Base-by-base conservation (phyloP, 805 yeast species). In the Zygosaccharomyces siamensis region DNA sequence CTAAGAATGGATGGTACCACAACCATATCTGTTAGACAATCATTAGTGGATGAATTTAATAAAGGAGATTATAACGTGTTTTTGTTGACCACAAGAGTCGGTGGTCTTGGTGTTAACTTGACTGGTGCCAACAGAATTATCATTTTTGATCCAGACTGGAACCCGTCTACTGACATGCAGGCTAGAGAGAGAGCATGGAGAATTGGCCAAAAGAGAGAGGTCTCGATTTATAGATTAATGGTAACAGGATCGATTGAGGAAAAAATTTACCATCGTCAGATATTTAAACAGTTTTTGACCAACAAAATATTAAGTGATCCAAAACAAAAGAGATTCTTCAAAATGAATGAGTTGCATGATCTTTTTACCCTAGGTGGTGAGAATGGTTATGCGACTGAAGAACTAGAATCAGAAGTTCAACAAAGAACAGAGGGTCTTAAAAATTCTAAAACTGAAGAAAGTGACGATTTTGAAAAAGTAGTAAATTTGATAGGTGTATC, bases 151-250 rank as follows among this genome's bases (percentile, higher is more conserved):
- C 99, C 99, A 0, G 98, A 93, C 67, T 92, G 99, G 99, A 92
- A 92, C 61, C 99, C 99, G 0, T 89, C 97, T 0, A 93, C 98
- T 0, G 99, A 92, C 70, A 76, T 90, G 51, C 99, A 92, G 67
- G 99, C 99, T 0, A 74, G 98, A 51, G 99, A 92, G 64, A 71
- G 99, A 43, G 97, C 98, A 0, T 93, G 98, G 98, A 74, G 99
- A 55, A 74, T 92, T 53, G 99, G 99, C 1, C 99, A 92, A 66
- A 90, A 86, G 63, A 81, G 83, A 49, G 96, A 90, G 57, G 97
- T 92, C 7, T 80, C 89, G 5, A 90, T 92, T 31, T 93, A 92
- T 59, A 71, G 99, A 50, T 72, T 93, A 38, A 89, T 93, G 87
- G 86, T 89, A 39, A 89, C 97, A 1, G 97, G 98, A 0, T 81